phyloP scores from a whole-genome alignment of 495 filamentous ascomycete species.

The Trichoderma asperelloides region DNA sequence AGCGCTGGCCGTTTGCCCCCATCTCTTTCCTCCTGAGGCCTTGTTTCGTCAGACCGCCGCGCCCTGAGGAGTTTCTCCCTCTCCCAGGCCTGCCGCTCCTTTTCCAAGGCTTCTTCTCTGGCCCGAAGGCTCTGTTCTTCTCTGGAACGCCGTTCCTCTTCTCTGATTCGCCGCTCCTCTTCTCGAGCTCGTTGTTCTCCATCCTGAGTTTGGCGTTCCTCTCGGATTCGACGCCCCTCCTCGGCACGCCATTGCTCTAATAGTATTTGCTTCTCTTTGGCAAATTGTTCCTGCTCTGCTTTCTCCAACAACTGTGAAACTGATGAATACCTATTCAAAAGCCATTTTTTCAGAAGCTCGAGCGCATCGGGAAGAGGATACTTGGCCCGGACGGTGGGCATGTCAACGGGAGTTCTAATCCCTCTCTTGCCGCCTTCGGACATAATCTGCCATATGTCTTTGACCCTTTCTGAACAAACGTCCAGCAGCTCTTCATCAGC shows the following conservation, averaged over 20 bases:
- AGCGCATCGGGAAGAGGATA: not conserved
- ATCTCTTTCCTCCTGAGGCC: too few relatives aligned
- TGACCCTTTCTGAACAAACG: not conserved
- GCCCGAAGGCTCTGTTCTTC: not conserved
- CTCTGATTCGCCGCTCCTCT: too few relatives aligned
- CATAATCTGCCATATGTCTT: not conserved
- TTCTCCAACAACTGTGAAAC: not conserved
- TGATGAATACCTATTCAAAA: not conserved
- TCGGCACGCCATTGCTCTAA: not conserved
- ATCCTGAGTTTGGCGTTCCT: not conserved
- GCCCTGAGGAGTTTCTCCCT: not conserved
- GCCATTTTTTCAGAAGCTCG: not conserved
- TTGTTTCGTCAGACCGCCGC: too few relatives aligned
- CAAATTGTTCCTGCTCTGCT: not conserved
- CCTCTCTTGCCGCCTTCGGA: not conserved
- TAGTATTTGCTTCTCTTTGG: not conserved
- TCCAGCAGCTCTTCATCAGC: not conserved
- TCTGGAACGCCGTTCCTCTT: not conserved
- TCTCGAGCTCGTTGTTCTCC: not conserved
- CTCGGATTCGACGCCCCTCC: not conserved
- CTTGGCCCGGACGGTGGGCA: not conserved
- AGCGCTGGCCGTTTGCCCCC: not conserved
- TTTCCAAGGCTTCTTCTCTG: not conserved
- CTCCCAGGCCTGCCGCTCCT: not conserved
- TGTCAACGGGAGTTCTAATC: not conserved